Percentiles rank a stretch among this genome's conserved stretches.
phyloP scores from a whole-genome alignment of 2,329 filamentous ascomycete genomes.

The Hypoxylon sp. region DNA sequence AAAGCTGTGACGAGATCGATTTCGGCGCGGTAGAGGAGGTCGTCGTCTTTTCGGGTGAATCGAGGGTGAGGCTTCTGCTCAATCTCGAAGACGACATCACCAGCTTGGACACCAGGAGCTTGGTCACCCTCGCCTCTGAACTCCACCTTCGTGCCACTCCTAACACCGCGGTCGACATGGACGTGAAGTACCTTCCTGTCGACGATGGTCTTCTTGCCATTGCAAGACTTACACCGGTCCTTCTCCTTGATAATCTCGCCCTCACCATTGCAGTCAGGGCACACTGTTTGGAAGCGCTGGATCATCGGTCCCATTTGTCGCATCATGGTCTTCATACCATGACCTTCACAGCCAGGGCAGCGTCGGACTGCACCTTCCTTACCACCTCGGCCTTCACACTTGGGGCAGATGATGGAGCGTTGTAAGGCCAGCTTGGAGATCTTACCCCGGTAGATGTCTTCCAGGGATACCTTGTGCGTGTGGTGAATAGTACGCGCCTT shows the following conservation, averaged over 20 bases:
- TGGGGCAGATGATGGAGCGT: constrained; percentile 96
- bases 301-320: constrained; percentile 99
- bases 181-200: constrained; percentile 99
- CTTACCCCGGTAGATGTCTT: constrained; percentile 98
- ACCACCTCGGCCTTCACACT: constrained; percentile 93
- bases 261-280: constrained; percentile 97
- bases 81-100: constrained; percentile 98
- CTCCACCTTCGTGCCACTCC: constrained; percentile 94
- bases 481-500: constrained; percentile 98
- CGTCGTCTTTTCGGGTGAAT: constrained; percentile 96
- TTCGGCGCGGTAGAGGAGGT: constrained; percentile 93
- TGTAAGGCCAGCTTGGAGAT: constrained; percentile 97
- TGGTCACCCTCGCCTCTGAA: constrained; percentile 98
- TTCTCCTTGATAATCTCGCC: constrained; percentile 97
- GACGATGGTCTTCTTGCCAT: constrained; percentile 97
- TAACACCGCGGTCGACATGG: constrained; percentile 94
- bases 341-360: constrained; percentile 90
- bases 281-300: constrained; percentile 99
- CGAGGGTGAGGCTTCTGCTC: constrained; percentile 98
- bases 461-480: constrained; percentile 97
- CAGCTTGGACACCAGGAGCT: constrained; percentile 90
- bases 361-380: constrained; percentile 98
- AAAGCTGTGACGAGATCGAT: constrained; percentile 96
- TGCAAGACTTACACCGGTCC: constrained; percentile 97
- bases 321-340: constrained; percentile 99